Evolutionary conservation across 2,329 filamentous ascomycete species (phyloP), one percentile per base, ranked within the genome.

Genomic region (Coleophoma eucalyptorum): DNA sequence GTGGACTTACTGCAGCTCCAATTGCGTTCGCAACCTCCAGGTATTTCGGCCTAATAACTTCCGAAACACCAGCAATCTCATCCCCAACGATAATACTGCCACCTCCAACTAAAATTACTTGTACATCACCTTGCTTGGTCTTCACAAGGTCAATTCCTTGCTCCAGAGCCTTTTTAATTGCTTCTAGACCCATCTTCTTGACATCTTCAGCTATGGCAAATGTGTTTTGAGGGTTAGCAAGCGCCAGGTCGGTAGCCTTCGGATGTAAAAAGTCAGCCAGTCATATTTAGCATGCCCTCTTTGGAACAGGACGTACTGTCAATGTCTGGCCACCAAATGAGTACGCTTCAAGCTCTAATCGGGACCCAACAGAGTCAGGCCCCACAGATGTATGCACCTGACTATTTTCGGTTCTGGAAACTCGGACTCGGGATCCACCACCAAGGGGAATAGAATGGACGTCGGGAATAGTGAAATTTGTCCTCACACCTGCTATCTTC

Each of bases 21-120:
- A 84, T 76, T 0, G 81, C 80, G 61, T 84, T 84, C 3, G 80
- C 80, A 1, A 77, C 78, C 50, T 77, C 78, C 31, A 78, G 70
- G 46, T 75, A 76, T 2, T 74, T 70, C 1, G 80, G 80, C 4
- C 72, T 67, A 7, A 78, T 75, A 50, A 76, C 73, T 53, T 76
- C 68, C 6, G 71, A 69, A 0, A 80, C 79, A 0, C 78, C 78
- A 1, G 69, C 65, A 6, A 83, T 68, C 5, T 75, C 68, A 18
- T 66, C 63, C 5, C 67, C 57, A 1, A 75, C 72, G 3, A 76
- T 74, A 0, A 83, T 69, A 1, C 77, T 74, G 4, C 81, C 80
- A 5, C 81, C 81, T 2, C 80, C 81, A 0, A 83, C 80, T 0
- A 84, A 70, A 1, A 83, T 67, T 1, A 82, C 72, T 19, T 72